Evolutionary conservation across 2,329 filamentous ascomycete genomes (phyloP).

Genomic region (Penicillium decumbens): DNA sequence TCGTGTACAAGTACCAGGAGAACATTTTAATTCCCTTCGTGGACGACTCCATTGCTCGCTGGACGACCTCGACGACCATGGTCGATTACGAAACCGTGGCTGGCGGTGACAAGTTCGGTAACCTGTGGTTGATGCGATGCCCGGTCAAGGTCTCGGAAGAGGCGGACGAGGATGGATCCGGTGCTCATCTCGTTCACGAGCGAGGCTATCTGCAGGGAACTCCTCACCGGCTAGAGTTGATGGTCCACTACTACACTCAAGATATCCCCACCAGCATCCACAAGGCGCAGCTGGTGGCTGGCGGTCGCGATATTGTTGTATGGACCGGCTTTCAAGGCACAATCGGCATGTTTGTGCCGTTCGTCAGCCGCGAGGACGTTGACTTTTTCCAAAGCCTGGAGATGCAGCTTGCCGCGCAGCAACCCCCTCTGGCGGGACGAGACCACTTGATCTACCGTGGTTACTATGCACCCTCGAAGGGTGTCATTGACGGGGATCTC

Average conservation of each 20-base stretch:
- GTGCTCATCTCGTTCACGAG: constrained; percentile 85
- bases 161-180: constrained; percentile 86
- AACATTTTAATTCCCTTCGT: constrained; percentile 91
- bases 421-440: constrained; percentile 80
- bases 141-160: constrained; percentile 81
- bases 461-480: constrained; percentile 95
- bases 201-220: constrained; percentile 85
- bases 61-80: constrained; percentile 88
- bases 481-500: constrained; percentile 92
- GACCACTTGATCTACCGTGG: constrained; percentile 94
- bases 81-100: constrained; percentile 95
- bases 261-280: constrained; percentile 88
- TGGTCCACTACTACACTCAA: constrained; percentile 84
- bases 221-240: constrained; percentile 74
- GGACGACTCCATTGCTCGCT: constrained; percentile 83
- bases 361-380: constrained; percentile 84
- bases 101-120: constrained; percentile 96
- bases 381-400: constrained; percentile 97
- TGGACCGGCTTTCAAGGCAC: constrained; percentile 96
- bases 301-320: constrained; percentile 82
- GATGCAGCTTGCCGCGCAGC: constrained; percentile 77
- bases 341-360: constrained; percentile 87
- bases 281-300: constrained; percentile 84
- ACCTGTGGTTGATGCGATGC: constrained; percentile 86
- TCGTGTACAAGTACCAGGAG: constrained; percentile 87